These are phyloP conservation scores for Ceriops decandra DNA, from an alignment of 345 rosid genomes.

Conservation along the genomic window DNA sequence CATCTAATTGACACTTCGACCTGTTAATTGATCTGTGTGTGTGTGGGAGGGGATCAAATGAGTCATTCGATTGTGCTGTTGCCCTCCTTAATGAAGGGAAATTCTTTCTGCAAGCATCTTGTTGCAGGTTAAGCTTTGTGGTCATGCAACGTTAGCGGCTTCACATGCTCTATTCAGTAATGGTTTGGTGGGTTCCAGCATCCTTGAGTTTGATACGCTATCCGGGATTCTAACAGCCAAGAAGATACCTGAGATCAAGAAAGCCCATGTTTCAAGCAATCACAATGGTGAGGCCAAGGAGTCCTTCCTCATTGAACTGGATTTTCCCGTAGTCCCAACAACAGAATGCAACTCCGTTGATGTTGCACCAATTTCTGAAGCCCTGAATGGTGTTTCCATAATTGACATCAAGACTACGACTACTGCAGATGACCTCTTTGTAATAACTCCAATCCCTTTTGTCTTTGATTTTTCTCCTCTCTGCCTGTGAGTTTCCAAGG, in stretches of 20 bases:
- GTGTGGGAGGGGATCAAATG: too few relatives aligned
- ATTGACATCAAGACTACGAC: slow-evolving; percentile 52
- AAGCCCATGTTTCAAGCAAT: slow-evolving; percentile 10
- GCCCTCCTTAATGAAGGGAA: slow-evolving; percentile 32
- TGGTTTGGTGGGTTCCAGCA: slow-evolving; percentile 44
- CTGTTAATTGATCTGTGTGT: too few relatives aligned
- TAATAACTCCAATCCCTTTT: slow-evolving; percentile 24
- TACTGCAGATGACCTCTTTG: slow-evolving; percentile 37
- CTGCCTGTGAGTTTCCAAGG: not conserved
- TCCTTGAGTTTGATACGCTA: slow-evolving; percentile 59
- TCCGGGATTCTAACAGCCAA: slow-evolving; percentile 70
- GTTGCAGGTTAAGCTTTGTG: slow-evolving; percentile 67
- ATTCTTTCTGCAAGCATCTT: not conserved
- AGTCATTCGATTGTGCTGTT: slow-evolving; percentile 39
- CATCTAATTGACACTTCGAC: too few relatives aligned
- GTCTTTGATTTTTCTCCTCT: not conserved
- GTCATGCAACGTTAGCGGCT: slow-evolving; percentile 87
- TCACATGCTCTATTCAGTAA: slow-evolving; percentile 58
- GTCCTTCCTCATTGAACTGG: slow-evolving; percentile 43
- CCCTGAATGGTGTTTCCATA: slow-evolving; percentile 46
- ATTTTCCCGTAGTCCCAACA: slow-evolving; percentile 44
- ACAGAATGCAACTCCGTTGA: slow-evolving; percentile 35
- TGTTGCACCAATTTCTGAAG: slow-evolving; percentile 35
- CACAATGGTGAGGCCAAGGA: slow-evolving; percentile 34
- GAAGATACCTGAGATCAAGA: slow-evolving; percentile 30